These are phyloP conservation scores for Tulasnella sp. DNA, from an alignment of 768 basidiomycete species.

Conservation along the genomic window DNA sequence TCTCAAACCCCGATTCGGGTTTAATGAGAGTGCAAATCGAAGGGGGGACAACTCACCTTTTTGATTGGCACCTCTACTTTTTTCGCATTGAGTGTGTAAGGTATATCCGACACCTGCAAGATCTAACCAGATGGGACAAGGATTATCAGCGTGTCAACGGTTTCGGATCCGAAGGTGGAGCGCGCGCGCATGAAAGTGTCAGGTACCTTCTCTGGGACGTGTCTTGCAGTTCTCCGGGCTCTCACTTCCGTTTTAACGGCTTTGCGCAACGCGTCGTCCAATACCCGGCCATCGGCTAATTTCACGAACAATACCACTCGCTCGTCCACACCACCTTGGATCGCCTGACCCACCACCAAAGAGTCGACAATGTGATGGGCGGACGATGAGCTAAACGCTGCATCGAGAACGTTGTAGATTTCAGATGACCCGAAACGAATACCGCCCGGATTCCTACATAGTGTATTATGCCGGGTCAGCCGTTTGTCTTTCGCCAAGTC, in stretches of 20 bases:
- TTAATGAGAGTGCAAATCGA: conserved; percentile 8
- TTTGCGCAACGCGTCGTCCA: conserved; percentile 53
- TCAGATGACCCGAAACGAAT: conserved; percentile 78
- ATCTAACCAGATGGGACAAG: conserved; percentile 45
- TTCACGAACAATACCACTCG: conserved; percentile 74
- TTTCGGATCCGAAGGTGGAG: not conserved
- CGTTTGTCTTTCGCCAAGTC: conserved; percentile 23
- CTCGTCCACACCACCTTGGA: conserved; percentile 63
- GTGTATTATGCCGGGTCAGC: conserved; percentile 40
- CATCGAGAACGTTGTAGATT: conserved; percentile 73
- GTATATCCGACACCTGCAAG: conserved; percentile 65
- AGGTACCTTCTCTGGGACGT: conserved; percentile 66
- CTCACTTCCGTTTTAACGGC: conserved; percentile 62
- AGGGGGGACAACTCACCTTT: conserved; percentile 48
- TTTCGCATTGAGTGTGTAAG: conserved; percentile 78
- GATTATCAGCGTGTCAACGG: not conserved
- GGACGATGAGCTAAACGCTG: conserved; percentile 45
- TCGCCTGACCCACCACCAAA: conserved; percentile 67
- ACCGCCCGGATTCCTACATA: conserved; percentile 71
- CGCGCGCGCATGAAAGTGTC: not conserved
- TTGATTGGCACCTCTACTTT: conserved; percentile 75
- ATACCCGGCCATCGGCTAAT: conserved; percentile 48
- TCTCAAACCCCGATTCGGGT: not conserved
- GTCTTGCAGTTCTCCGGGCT: conserved; percentile 60
- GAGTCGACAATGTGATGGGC: conserved; percentile 56